Evolutionary conservation across 495 filamentous ascomycete genomes (phyloP).

Genomic region (Letharia columbiana): DNA sequence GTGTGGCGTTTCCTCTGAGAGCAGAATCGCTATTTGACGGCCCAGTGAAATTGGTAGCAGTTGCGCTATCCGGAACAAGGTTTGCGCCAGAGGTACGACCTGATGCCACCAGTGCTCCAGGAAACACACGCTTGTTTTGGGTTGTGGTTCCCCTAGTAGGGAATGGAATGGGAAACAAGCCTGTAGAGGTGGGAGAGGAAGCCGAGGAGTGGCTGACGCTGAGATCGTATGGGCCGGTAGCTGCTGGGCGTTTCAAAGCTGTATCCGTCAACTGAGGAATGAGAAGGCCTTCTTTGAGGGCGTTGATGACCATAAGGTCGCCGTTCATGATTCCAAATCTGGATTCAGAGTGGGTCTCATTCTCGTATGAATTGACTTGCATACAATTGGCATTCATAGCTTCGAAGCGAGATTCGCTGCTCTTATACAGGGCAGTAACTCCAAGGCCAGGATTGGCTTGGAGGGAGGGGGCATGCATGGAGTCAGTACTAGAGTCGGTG

Average conservation of each 20-base stretch:
- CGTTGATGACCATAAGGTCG: not conserved
- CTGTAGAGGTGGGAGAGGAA: not conserved
- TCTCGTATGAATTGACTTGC: not conserved
- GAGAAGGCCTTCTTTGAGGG: not conserved
- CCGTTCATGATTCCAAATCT: not conserved
- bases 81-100: not conserved
- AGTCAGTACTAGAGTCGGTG: not conserved
- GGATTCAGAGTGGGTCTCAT: not conserved
- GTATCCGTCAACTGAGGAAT: not conserved
- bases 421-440: not conserved
- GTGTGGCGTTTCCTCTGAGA: not conserved
- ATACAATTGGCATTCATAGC: not conserved
- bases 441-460: not conserved
- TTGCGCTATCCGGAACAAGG: not conserved
- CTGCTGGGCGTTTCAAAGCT: not conserved
- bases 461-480: not conserved
- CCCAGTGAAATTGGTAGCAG: not conserved
- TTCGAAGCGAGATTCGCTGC: not conserved
- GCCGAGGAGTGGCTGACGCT: not conserved
- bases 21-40: not conserved
- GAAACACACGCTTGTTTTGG: not conserved
- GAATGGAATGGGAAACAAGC: not conserved
- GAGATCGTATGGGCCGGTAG: not conserved
- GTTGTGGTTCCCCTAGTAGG: not conserved
- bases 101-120: not conserved